A percentile compares a stretch with the other conserved stretches of the same genome.
Conservation (phyloP, 768 basidiomycete genomes). For the Boletus sp. region DNA sequence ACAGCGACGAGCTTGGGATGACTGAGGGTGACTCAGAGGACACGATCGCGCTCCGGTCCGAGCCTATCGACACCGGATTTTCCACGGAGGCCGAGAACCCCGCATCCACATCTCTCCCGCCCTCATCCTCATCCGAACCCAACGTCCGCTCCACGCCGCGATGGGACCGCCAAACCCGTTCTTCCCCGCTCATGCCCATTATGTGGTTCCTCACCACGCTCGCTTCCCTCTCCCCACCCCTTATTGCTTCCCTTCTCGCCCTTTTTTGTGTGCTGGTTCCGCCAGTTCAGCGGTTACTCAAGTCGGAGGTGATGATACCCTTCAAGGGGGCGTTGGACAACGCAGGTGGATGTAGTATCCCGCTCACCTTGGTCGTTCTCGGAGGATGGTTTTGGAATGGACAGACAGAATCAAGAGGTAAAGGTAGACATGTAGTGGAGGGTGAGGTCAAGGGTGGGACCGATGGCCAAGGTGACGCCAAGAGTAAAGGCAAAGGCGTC, state of each 20-base stretch:
- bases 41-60: constrained; percentile 10
- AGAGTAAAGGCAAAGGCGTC: constrained; percentile 9
- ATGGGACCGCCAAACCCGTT: background rate
- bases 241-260: constrained; percentile 75
- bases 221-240: constrained; percentile 83
- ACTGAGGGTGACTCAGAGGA: constrained; percentile 23
- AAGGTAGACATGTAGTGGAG: background rate
- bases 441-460: background rate
- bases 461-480: background rate
- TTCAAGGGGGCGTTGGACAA: constrained; percentile 63
- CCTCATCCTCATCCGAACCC: background rate
- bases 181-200: background rate
- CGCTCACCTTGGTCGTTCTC: constrained; percentile 85
- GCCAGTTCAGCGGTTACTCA: constrained; percentile 70
- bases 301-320: constrained; percentile 53
- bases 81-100: constrained; percentile 15
- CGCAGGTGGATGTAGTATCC: constrained; percentile 79
- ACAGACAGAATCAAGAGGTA: background rate
- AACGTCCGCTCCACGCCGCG: background rate
- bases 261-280: constrained; percentile 73
- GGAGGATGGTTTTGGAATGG: constrained; percentile 84
- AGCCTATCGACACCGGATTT: constrained; percentile 6
- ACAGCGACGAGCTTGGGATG: constrained; percentile 9
- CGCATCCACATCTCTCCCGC: background rate
- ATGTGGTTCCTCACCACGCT: background rate